phyloP scores from a whole-genome alignment of 108 stramenopile genomes.

The Stephanodiscus minutulus region DNA sequence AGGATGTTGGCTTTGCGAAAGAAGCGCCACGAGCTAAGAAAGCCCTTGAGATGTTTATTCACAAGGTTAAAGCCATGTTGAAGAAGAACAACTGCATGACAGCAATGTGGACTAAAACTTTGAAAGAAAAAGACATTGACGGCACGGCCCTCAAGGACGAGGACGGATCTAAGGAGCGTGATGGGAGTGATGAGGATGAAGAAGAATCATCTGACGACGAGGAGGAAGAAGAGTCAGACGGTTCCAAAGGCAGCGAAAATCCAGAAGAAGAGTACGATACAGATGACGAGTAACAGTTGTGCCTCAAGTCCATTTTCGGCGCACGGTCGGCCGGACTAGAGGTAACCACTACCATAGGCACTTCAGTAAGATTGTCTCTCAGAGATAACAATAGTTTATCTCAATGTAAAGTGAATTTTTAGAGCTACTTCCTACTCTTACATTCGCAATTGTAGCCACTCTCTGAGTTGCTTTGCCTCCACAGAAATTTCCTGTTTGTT shows the following conservation, averaged over 20 bases:
- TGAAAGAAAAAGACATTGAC: constrained; percentile 36
- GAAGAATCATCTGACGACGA: neutral
- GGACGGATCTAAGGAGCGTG: neutral
- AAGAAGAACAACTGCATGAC: constrained; percentile 53
- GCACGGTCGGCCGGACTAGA: too few species aligned
- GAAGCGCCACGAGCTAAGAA: constrained; percentile 55
- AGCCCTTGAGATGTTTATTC: constrained; percentile 49
- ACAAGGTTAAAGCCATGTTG: constrained; percentile 51
- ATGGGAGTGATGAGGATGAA: constrained; percentile 14
- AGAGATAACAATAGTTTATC: too few species aligned
- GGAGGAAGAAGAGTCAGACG: constrained; percentile 7
- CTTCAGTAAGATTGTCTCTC: too few species aligned
- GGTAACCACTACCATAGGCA: too few species aligned
- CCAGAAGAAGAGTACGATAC: constrained; percentile 20
- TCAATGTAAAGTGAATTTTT: too few species aligned
- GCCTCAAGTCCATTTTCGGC: neutral
- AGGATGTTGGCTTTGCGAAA: constrained; percentile 46
- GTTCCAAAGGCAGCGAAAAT: constrained; percentile 6
- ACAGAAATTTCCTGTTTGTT: neutral
- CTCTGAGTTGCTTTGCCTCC: too few species aligned
- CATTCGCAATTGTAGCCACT: too few species aligned
- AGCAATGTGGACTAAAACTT: constrained; percentile 40
- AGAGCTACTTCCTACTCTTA: too few species aligned
- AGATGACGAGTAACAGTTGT: constrained; percentile 10
- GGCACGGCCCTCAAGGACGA: constrained; percentile 23